phyloP scores from a whole-genome alignment of 1,284 basidiomycete species.

The Ustilago loliicola region DNA sequence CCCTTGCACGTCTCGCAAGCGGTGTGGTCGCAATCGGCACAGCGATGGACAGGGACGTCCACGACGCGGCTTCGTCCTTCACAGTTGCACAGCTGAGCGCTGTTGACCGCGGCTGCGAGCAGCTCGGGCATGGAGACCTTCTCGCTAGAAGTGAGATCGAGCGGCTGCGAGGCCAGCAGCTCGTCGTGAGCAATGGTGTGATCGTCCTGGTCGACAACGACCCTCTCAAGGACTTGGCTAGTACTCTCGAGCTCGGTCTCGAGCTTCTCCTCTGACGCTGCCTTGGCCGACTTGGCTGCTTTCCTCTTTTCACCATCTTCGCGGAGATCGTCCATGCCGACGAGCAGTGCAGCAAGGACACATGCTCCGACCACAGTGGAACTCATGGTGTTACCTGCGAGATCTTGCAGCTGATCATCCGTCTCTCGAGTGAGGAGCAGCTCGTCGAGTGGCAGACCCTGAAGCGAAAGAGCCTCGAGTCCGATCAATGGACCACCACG shows the following conservation, averaged over 20 bases:
- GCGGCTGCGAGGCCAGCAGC: conserved; percentile 29
- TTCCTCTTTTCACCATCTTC: conserved; percentile 36
- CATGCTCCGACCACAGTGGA: conserved; percentile 94
- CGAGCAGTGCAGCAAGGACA: conserved; percentile 82
- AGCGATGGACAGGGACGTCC: conserved; percentile 76
- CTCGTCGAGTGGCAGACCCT: conserved; percentile 91
- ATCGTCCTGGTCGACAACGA: conserved; percentile 71
- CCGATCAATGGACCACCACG: conserved; percentile 97
- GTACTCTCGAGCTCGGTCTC: conserved; percentile 74
- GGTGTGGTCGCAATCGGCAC: conserved; percentile 81
- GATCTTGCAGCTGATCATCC: conserved; percentile 91
- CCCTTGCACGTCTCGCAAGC: conserved; percentile 89
- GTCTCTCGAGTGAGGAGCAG: conserved; percentile 90
- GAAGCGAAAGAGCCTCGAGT: conserved; percentile 89
- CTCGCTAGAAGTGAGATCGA: conserved; percentile 46
- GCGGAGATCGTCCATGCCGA: conserved; percentile 51
- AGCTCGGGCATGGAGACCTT: conserved; percentile 72
- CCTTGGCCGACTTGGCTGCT: conserved; percentile 40
- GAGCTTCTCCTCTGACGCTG: conserved; percentile 75
- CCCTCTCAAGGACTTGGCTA: conserved; percentile 71
- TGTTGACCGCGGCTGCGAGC: conserved; percentile 78
- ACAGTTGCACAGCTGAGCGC: conserved; percentile 85
- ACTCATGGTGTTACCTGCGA: conserved; percentile 95
- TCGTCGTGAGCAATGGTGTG: conserved; percentile 73
- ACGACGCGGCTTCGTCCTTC: conserved; percentile 85